Percentiles rank a stretch among this genome's conserved stretches.
Evolutionary conservation across 2,329 filamentous ascomycete species (phyloP).

Genomic region (Dactylonectria estremocensis): DNA sequence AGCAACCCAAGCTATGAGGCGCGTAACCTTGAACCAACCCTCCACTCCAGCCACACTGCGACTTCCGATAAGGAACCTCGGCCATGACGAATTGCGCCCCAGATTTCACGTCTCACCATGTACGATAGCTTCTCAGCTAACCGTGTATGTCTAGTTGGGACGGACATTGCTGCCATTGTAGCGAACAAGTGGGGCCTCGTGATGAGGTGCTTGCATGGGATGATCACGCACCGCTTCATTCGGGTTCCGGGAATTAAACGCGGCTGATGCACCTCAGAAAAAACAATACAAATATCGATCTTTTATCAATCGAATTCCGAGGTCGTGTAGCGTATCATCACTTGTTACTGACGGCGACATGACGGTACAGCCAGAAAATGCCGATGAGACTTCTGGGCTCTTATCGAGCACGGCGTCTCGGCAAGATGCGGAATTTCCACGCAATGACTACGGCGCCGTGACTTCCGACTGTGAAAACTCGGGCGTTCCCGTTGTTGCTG

Average conservation of each 20-base stretch:
- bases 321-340: not conserved
- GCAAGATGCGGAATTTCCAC: slow-evolving; percentile 11
- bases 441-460: slow-evolving; percentile 20
- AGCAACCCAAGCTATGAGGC: not conserved
- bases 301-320: not conserved
- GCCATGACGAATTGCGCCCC: not conserved
- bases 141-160: not conserved
- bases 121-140: not conserved
- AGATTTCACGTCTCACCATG: not conserved
- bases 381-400: slow-evolving; percentile 29
- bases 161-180: not conserved
- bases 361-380: not conserved
- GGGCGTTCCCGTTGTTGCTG: not conserved
- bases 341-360: not conserved
- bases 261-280: not conserved
- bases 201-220: not conserved
- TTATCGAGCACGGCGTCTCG: not conserved
- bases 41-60: not conserved
- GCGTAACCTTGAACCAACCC: not conserved
- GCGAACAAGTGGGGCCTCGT: not conserved
- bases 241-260: not conserved
- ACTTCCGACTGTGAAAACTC: slow-evolving; percentile 25
- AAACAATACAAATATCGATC: not conserved
- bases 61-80: not conserved
- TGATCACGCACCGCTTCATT: not conserved